Base-by-base conservation (phyloP, 768 basidiomycete genomes). In the Psilocybe subaeruginosa region DNA sequence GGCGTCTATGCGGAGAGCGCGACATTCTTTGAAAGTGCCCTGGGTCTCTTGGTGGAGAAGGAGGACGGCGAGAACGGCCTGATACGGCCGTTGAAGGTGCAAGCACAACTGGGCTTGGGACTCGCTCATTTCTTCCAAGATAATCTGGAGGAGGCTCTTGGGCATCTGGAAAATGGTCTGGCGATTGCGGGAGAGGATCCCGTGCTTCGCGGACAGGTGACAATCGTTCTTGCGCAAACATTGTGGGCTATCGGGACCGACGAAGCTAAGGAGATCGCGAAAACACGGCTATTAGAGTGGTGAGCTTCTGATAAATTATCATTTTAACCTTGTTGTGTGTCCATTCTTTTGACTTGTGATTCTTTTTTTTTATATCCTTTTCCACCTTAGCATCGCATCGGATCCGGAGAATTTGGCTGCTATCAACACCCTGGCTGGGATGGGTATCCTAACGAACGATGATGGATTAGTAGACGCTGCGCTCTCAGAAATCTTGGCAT, bases 401-500 rank as follows among this genome's bases (percentile, higher is more conserved):
- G 92, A 97, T 70, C 83, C 89, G 0, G 90, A 90, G 62, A 93
- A 95, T 68, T 71, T 95, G 53, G 80, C 83, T 56, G 93, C 93
- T 1, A 91, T 97, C 72, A 92, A 90, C 49, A 83, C 88, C 0
- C 82, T 98, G 1, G 91, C 92, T 0, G 91, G 91, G n/a, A 94
- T 97, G 85, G 95, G 93, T 9, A 87, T 95, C 58, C 74, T 95
- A 56, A 89, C 89, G 3, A 80, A 81, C 35, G 95, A 97, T 67
- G 87, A 90, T 35, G 83, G 81, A 37, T 81, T 97, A 17, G 81
- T 95, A 27, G 93, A 96, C 70, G 95, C 95, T 1, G 91, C 94
- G 0, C 76, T 96, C 11, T 88, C 91, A 0, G 95, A 97, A 71
- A 83, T 97, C 16, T 79, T 89, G 17, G 77, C 84, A 0, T 77